Evolutionary conservation across 1,284 basidiomycete genomes (phyloP).

Genomic region (Fomitopsis schrenkii): DNA sequence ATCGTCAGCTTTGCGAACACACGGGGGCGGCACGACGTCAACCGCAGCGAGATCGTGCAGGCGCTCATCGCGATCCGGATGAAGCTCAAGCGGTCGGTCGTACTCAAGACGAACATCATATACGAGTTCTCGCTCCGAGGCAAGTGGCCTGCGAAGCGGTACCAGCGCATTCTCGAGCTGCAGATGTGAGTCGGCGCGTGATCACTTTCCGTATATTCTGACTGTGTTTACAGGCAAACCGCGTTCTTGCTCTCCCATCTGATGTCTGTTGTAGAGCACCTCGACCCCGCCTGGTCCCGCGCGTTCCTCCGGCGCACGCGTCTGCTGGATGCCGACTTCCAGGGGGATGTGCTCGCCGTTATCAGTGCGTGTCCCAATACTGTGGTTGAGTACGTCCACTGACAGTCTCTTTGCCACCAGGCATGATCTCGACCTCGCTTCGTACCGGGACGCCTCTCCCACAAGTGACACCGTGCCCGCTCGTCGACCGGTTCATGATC

Average conservation of each 20-base stretch:
- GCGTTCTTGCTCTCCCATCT: slow-evolving; percentile 61
- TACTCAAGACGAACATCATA: slow-evolving; percentile 52
- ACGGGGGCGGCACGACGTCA: slow-evolving; percentile 33
- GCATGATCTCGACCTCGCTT: slow-evolving; percentile 67
- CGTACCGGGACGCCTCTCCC: slow-evolving; percentile 76
- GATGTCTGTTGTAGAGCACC: slow-evolving; percentile 57
- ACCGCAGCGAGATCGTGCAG: slow-evolving; percentile 49
- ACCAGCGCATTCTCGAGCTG: slow-evolving; percentile 59
- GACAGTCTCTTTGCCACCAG: slow-evolving; percentile 29
- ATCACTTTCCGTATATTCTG: not conserved
- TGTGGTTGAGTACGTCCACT: not conserved
- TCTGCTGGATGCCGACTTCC: slow-evolving; percentile 76
- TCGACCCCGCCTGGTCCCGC: slow-evolving; percentile 70
- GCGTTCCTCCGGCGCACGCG: slow-evolving; percentile 76
- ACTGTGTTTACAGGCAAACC: slow-evolving; percentile 42
- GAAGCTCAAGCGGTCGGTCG: slow-evolving; percentile 56
- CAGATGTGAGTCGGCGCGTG: slow-evolving; percentile 44
- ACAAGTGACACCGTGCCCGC: slow-evolving; percentile 82
- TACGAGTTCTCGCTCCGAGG: slow-evolving; percentile 75
- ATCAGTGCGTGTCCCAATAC: slow-evolving; percentile 48
- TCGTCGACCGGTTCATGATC: slow-evolving; percentile 73
- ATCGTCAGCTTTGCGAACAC: slow-evolving; percentile 63
- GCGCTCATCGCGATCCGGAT: slow-evolving; percentile 59
- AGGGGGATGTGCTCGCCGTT: slow-evolving; percentile 80
- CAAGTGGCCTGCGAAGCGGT: slow-evolving; percentile 65